These are phyloP conservation scores for Corylus heterophylla DNA, from an alignment of 306 rosid genomes.

Conservation along the genomic window DNA sequence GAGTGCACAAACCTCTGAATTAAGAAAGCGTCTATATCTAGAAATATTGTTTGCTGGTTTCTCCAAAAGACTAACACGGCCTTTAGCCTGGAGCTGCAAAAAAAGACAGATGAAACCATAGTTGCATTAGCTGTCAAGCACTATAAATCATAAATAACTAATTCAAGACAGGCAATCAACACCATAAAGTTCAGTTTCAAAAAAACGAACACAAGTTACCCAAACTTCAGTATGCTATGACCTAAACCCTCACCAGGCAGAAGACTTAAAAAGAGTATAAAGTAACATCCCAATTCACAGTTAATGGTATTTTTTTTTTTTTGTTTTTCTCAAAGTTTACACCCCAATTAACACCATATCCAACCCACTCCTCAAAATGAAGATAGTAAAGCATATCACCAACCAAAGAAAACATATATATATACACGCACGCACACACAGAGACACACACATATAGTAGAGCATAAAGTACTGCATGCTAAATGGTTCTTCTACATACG, in stretches of 20 bases:
- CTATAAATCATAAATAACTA: constrained; percentile 3
- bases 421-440: no score
- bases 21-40: constrained; percentile 49
- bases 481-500: not conserved
- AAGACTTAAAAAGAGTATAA: not conserved
- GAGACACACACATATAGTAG: no score
- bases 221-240: not conserved
- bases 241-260: not conserved
- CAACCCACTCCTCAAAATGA: not conserved
- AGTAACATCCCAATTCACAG: not conserved
- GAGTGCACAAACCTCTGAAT: constrained; percentile 56
- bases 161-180: not conserved
- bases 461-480: no score
- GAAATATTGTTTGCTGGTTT: constrained; percentile 46
- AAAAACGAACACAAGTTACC: not conserved
- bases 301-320: not conserved
- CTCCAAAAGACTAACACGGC: constrained; percentile 39
- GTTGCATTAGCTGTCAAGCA: not conserved
- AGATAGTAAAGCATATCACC: not conserved
- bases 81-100: constrained; percentile 54
- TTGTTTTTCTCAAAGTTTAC: not conserved
- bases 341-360: not conserved
- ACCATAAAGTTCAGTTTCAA: not conserved
- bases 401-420: not conserved
- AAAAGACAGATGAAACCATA: constrained; percentile 11